phyloP scores from a whole-genome alignment of 2,329 filamentous ascomycete genomes.

The Lojkania enalia region DNA sequence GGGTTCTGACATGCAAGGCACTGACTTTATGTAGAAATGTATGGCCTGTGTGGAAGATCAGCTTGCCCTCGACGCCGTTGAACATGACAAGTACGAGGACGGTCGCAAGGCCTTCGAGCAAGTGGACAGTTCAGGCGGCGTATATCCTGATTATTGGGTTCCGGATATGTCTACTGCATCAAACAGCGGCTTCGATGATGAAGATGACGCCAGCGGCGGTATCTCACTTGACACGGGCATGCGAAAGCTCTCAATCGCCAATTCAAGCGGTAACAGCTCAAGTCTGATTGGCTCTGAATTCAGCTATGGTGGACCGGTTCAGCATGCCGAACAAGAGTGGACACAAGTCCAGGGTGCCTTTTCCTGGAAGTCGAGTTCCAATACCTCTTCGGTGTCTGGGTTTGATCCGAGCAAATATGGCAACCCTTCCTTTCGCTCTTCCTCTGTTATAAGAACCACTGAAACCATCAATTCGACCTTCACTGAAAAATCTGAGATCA shows the following conservation, averaged over 20 bases:
- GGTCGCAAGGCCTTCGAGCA: conserved; percentile 24
- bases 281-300: too few species aligned
- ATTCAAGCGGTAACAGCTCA: too few species aligned
- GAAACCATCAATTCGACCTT: conserved; percentile 28
- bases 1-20: not conserved
- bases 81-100: conserved; percentile 38
- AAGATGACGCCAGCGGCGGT: conserved; percentile 18
- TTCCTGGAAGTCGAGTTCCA: conserved; percentile 32
- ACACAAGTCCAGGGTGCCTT: conserved; percentile 16
- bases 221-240: conserved; percentile 8
- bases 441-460: conserved; percentile 19
- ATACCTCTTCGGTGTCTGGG: conserved; percentile 12
- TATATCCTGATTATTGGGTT: conserved; percentile 26
- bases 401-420: conserved; percentile 28
- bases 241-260: too few species aligned
- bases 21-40: conserved; percentile 31
- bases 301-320: conserved; percentile 1
- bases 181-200: conserved; percentile 6
- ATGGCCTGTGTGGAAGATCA: conserved; percentile 35
- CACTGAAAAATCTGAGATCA: conserved; percentile 27
- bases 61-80: conserved; percentile 24
- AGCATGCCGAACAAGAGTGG: conserved; percentile 14
- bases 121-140: conserved; percentile 16
- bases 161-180: not conserved
- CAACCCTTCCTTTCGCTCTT: conserved; percentile 11